phyloP scores from a whole-genome alignment of 1,284 basidiomycete genomes.

The Heterobasidion occidentale region DNA sequence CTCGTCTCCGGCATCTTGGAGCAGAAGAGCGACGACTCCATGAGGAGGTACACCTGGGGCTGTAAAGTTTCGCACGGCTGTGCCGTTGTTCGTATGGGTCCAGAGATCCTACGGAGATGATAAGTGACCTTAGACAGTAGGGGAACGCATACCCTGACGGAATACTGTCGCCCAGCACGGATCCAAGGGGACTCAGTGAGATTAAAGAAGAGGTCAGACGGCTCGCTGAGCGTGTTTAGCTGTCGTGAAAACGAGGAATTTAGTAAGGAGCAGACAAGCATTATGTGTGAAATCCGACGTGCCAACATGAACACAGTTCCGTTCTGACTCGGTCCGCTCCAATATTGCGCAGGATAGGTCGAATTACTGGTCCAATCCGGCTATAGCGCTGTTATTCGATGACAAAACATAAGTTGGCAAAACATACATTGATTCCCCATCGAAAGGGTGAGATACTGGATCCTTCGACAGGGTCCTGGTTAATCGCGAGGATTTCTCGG shows the following conservation, averaged over 20 bases:
- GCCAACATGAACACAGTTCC: slow-evolving; percentile 39
- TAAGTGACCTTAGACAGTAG: background rate
- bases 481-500: slow-evolving; percentile 34
- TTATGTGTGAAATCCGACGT: slow-evolving; percentile 4
- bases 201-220: slow-evolving; percentile 52
- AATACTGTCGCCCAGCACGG: slow-evolving; percentile 54
- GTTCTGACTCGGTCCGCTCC: slow-evolving; percentile 42
- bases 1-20: slow-evolving; percentile 60
- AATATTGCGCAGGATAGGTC: slow-evolving; percentile 42
- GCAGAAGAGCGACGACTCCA: slow-evolving; percentile 58
- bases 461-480: slow-evolving; percentile 35
- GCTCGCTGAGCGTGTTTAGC: slow-evolving; percentile 39
- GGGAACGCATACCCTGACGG: slow-evolving; percentile 39
- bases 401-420: background rate
- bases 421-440: slow-evolving; percentile 40
- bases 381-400: slow-evolving; percentile 16
- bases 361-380: slow-evolving; percentile 39
- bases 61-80: slow-evolving; percentile 55
- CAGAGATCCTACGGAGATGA: slow-evolving; percentile 37
- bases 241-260: slow-evolving; percentile 6
- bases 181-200: slow-evolving; percentile 67
- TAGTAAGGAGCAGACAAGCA: background rate
- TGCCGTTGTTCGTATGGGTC: slow-evolving; percentile 64
- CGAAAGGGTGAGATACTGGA: slow-evolving; percentile 34
- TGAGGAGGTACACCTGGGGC: slow-evolving; percentile 51